Conservation (phyloP, 1,139 yeast genomes). For the Candida glucosophila region DNA sequence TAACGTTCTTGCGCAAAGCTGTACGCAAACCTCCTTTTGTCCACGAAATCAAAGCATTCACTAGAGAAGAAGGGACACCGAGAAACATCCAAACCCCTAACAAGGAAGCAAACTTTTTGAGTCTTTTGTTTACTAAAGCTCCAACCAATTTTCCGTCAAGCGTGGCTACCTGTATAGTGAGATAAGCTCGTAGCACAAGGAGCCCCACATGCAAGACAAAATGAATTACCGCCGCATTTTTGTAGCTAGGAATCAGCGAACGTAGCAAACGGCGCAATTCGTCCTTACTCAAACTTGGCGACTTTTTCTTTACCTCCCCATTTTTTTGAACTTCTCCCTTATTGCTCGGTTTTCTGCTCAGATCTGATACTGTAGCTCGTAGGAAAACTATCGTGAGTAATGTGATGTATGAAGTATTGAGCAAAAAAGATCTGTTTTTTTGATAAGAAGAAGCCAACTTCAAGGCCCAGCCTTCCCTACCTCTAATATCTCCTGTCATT, state of each 20-base stretch:
- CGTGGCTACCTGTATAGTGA: constrained; percentile 78
- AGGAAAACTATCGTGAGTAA: no score
- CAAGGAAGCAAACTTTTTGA: constrained; percentile 54
- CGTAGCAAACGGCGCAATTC: constrained; percentile 24
- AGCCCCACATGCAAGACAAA: constrained; percentile 53
- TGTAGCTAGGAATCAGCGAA: constrained; percentile 31
- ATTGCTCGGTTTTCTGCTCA: constrained; percentile 32
- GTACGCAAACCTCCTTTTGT: constrained; percentile 63
- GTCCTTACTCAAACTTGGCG: constrained; percentile 24
- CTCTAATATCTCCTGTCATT: no score
- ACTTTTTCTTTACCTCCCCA: constrained; percentile 10
- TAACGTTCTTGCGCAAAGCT: constrained; percentile 57
- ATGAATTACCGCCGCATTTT: constrained; percentile 27
- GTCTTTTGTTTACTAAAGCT: constrained; percentile 64
- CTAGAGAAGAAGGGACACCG: constrained; percentile 81
- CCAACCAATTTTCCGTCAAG: constrained; percentile 85
- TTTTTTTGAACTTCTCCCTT: constrained; percentile 5
- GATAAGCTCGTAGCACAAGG: constrained; percentile 58
- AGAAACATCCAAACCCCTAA: constrained; percentile 74
- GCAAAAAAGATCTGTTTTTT: constrained; percentile 38
- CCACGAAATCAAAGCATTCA: constrained; percentile 67
- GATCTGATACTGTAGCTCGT: constrained; percentile 39
- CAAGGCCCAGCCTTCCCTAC: no score
- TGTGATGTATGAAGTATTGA: constrained; percentile 41
- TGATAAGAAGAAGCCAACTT: no score